These are phyloP conservation scores for Gossypium trilobum DNA, from an alignment of 441 rosid genomes.

Conservation along the genomic window DNA sequence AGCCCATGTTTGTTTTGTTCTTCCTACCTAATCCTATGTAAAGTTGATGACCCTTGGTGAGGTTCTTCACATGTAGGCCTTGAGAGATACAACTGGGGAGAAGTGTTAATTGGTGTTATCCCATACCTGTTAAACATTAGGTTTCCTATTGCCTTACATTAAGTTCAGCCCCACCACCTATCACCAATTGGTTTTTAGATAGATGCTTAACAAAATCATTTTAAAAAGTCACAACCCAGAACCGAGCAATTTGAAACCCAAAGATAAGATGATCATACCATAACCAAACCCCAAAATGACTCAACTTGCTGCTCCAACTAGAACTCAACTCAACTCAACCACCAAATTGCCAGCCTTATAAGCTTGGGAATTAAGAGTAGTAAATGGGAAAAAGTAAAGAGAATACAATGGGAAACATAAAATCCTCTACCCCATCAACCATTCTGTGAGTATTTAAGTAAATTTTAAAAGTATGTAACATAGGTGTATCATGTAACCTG, in stretches of 20 bases:
- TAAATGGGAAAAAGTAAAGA: neutral
- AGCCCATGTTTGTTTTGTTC: neutral
- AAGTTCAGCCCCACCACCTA: neutral
- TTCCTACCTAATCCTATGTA: neutral
- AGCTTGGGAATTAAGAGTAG: neutral
- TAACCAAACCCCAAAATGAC: neutral
- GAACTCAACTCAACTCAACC: neutral
- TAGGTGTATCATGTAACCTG: constrained; percentile 46
- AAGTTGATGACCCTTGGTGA: neutral
- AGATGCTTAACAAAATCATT: neutral
- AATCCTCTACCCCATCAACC: neutral
- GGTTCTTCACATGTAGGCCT: neutral
- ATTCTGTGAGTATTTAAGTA: neutral
- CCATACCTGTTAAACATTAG: neutral
- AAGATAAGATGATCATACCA: neutral
- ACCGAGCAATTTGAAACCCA: neutral
- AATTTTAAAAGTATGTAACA: neutral
- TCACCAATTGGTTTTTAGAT: neutral
- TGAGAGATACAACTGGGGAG: neutral
- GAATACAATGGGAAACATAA: neutral
- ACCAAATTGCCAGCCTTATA: neutral
- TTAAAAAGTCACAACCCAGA: neutral
- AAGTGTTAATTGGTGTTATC: neutral
- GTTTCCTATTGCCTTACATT: neutral
- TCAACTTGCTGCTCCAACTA: neutral